Evolutionary conservation across 148 eudicot genomes (phyloP).

Genomic region (Limonium bicolor): DNA sequence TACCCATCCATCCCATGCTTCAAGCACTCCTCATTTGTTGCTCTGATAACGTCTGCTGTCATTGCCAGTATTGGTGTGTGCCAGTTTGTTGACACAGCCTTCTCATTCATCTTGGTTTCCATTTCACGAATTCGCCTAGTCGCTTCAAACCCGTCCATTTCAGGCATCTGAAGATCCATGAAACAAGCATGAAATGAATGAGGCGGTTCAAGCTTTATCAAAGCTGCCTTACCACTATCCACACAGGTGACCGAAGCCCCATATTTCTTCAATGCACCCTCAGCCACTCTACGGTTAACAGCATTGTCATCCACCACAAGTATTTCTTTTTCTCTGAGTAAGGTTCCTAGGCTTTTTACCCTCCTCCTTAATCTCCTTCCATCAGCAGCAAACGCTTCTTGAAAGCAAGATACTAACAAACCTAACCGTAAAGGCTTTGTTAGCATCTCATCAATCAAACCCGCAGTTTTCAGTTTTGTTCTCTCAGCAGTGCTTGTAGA

Average conservation of each 20-base stretch:
- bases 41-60: conserved; percentile 63
- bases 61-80: conserved; percentile 47
- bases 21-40: conserved; percentile 41
- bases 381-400: conserved; percentile 36
- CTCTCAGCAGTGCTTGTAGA: conserved; percentile 24
- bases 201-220: conserved; percentile 34
- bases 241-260: conserved; percentile 50
- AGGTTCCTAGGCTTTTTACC: conserved; percentile 26
- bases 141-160: conserved; percentile 70
- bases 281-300: conserved; percentile 65
- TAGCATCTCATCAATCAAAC: conserved; percentile 45
- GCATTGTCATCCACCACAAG: conserved; percentile 70
- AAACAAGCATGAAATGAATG: conserved; percentile 58
- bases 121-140: conserved; percentile 31
- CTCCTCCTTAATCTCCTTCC: conserved; percentile 34
- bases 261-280: conserved; percentile 59
- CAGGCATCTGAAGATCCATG: conserved; percentile 77
- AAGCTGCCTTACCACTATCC: conserved; percentile 34
- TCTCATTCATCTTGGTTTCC: conserved; percentile 17
- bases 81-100: conserved; percentile 18
- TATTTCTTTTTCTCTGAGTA: conserved; percentile 38
- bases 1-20: conserved; percentile 54
- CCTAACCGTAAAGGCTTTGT: conserved; percentile 67
- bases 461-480: conserved; percentile 42
- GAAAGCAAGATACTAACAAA: conserved; percentile 40